Evolutionary conservation across 495 filamentous ascomycete species (phyloP), one percentile per base, ranked within the genome.

Genomic region (Glarea lozoyensis): DNA sequence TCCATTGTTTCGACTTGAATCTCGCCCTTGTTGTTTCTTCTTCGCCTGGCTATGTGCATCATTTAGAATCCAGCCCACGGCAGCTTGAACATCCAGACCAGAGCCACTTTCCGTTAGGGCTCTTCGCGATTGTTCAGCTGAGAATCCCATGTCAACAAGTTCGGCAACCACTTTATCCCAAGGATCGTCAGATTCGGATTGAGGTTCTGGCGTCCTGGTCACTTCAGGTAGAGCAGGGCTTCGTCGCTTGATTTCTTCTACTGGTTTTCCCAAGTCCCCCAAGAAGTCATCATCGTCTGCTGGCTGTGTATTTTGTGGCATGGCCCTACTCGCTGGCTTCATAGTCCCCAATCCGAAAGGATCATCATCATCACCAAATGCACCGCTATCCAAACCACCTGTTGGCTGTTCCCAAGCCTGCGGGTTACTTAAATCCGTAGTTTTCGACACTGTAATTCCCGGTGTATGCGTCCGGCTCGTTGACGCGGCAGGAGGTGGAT

Each of bases 101-200:
- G 77, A 78, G 6, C 84, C 75, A 10, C 85, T 97, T 56, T 84
- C 80, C 10, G 73, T 72, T 6, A 98, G 64, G 31, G 89, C 93
- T 46, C 78, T 69, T 45, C 72, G 75, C 17, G 93, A 77, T 45
- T 86, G 88, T 33, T 92, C 82, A 0, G 79, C 73, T 0, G 83
- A 77, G 45, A 98, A 98, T 18, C 92, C 92, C 80, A 97, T 96
- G 52, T 97, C 90, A 9, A 97, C 81, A 15, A 98, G 61, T 55
- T 96, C 88, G 1, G 88, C 88, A 42, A 97, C 75, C 3, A 88
- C 87, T 39, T 73, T 75, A 57, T 95, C 88, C 35, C 79, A 78
- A 7, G 81, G 82, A 55, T 81, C 80, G 43, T 66, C 66, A 11
- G 63, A 68, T 20, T 70, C 61, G 4, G 60, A 59, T 9, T 74